phyloP scores from a whole-genome alignment of 371 early-diverging fungal genomes.

The Syncephalastrum racemosum region DNA sequence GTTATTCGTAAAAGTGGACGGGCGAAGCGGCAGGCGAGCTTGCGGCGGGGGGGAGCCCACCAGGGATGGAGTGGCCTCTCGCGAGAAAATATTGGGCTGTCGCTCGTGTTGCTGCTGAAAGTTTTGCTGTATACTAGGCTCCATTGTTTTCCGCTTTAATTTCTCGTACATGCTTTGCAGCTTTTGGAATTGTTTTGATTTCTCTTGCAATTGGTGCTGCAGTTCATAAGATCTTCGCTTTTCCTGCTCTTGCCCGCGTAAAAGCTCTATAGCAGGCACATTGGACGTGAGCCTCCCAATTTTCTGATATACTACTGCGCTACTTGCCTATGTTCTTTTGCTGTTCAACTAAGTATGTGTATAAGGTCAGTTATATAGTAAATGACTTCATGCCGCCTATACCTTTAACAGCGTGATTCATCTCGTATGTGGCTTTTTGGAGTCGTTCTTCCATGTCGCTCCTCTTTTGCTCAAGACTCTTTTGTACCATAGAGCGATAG shows the following conservation, averaged over 20 bases:
- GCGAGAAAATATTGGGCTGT: background rate
- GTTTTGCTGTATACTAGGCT: constrained; percentile 24
- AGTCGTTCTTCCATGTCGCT: constrained; percentile 47
- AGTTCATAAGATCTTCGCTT: constrained; percentile 51
- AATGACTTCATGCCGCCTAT: background rate
- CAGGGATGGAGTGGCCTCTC: too few species aligned
- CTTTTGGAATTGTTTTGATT: constrained; percentile 65
- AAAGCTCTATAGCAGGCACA: constrained; percentile 21
- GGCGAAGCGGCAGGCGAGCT: too few species aligned
- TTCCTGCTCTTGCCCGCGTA: constrained; percentile 57
- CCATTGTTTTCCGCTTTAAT: constrained; percentile 51
- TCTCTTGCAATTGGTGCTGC: constrained; percentile 60
- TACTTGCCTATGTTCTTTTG: constrained; percentile 9
- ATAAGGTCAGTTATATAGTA: background rate
- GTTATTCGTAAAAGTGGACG: too few species aligned
- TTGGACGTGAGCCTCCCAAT: background rate
- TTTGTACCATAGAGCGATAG: constrained; percentile 58
- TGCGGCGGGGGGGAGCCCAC: too few species aligned
- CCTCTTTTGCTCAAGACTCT: constrained; percentile 52
- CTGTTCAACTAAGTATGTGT: constrained; percentile 11
- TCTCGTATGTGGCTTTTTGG: constrained; percentile 47
- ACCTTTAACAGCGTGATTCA: constrained; percentile 56
- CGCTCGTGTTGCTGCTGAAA: constrained; percentile 7
- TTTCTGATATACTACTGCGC: constrained; percentile 26
- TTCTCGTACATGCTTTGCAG: constrained; percentile 65